phyloP scores from a whole-genome alignment of 1,284 basidiomycete genomes.

The Puccinia sorghi region DNA sequence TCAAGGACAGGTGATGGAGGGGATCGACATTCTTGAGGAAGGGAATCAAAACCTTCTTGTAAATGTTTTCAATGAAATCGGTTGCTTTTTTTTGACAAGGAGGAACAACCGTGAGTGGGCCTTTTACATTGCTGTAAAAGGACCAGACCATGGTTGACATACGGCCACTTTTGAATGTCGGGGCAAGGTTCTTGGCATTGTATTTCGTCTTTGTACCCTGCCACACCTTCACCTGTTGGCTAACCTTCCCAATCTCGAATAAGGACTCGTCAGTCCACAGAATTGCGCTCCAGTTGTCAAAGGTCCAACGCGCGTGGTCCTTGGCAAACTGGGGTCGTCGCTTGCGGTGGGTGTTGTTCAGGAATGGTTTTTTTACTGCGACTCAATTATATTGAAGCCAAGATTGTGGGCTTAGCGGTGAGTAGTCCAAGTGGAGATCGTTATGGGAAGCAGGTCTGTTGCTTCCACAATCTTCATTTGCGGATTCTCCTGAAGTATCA shows the following conservation, averaged over 20 bases:
- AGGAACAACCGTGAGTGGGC: background rate
- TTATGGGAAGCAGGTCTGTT: background rate
- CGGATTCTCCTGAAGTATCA: background rate
- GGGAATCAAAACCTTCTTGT: background rate
- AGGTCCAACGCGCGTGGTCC: background rate
- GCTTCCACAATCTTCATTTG: background rate
- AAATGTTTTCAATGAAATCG: conserved; percentile 10
- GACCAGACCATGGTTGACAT: conserved; percentile 22
- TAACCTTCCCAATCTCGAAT: background rate
- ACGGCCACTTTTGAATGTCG: conserved; percentile 3
- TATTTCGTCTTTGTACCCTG: background rate
- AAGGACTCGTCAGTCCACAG: background rate
- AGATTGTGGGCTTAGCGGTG: background rate
- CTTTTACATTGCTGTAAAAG: background rate
- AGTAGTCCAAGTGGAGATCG: background rate
- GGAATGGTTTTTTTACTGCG: conserved; percentile 4
- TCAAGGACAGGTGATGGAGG: background rate
- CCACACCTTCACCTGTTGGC: conserved; percentile 3
- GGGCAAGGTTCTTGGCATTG: background rate
- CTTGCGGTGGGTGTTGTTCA: background rate
- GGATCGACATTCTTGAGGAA: background rate
- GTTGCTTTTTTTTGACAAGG: background rate
- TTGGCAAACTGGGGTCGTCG: conserved; percentile 11
- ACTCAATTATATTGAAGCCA: background rate
- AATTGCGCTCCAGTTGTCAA: conserved; percentile 11